Percentiles rank a stretch among this genome's conserved stretches.
Conservation (phyloP, 106 monocot genomes). For the Acanthochlamys bracteata region DNA sequence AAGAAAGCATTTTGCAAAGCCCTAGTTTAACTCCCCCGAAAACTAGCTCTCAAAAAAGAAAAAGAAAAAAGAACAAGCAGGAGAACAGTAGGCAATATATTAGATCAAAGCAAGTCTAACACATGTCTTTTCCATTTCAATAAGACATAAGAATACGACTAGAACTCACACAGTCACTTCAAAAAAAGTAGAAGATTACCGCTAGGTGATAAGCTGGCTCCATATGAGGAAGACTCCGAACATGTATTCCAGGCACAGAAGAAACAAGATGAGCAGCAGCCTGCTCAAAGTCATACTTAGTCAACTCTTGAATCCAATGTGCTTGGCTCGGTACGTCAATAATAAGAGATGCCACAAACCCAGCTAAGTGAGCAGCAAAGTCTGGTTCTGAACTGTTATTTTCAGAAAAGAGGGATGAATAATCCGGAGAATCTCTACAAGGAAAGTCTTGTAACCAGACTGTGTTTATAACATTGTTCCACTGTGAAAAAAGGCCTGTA, state of each 20-base stretch:
- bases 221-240: constrained; percentile 9
- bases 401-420: constrained; percentile 39
- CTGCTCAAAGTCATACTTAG: constrained; percentile 52
- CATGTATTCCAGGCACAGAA: constrained; percentile 69
- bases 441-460: constrained; percentile 96
- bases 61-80: too few species aligned
- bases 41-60: too few species aligned
- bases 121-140: too few species aligned
- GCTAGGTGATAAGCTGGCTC: constrained; percentile 28
- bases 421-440: constrained; percentile 36
- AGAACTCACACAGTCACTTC: too few species aligned
- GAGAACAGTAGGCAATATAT: too few species aligned
- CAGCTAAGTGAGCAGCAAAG: constrained; percentile 66
- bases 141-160: too few species aligned
- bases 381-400: constrained; percentile 35
- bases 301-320: constrained; percentile 65
- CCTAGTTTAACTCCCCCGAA: too few species aligned
- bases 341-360: constrained; percentile 70
- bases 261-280: constrained; percentile 59
- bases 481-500: constrained; percentile 33
- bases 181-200: constrained; percentile 24
- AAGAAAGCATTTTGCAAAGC: too few species aligned
- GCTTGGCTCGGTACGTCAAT: constrained; percentile 64
- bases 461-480: constrained; percentile 78
- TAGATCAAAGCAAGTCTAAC: too few species aligned